Evolutionary conservation across 192 early-diverging fungal species (phyloP), one percentile per base, ranked within the genome.

Genomic region (Coemansia sp.): DNA sequence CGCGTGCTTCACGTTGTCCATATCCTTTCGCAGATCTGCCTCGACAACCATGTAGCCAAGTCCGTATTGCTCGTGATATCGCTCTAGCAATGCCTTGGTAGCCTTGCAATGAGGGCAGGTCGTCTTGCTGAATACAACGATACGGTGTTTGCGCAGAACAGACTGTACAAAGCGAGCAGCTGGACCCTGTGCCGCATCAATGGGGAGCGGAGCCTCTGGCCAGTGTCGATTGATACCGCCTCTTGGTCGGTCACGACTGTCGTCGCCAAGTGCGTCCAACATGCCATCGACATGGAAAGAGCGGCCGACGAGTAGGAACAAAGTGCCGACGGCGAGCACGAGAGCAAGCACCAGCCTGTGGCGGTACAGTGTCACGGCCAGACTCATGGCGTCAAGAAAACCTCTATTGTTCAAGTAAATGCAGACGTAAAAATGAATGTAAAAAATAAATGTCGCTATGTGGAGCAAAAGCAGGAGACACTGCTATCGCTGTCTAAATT

Each of bases 91-190:
- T 3, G 36, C 63, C 86, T 90, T 90, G 54, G 91, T 84, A n/a
- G 73, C 85, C 33, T 66, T 70, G 77, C 90, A 90, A 78, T 89
- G 89, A 55, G 90, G 90, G 71, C 90, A 92, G 22, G 79, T 85
- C 5, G 86, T 72, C 82, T 90, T 96, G 82, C 90, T 90, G 81
- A 94, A 94, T 40, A 95, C 87, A 42, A 77, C 75, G 29, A 77
- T 31, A 13, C 66, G 65, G 66, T 77, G 62, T 41, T 65, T 61
- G 27, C 57, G 75, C 40, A 77, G 65, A 22, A 66, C 64, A 4
- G 59, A 33, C 55, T 71, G 70, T 27, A 77, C 65, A 24, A 77
- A 77, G 52, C 43, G 65, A 54, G 57, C 54, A 18, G 63, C 71
- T 38, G 70, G 54, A 67, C 59, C 55, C 65, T 60, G 64, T 20